Evolutionary conservation across 495 filamentous ascomycete genomes (phyloP).

Genomic region (Penicillium flavigenum): DNA sequence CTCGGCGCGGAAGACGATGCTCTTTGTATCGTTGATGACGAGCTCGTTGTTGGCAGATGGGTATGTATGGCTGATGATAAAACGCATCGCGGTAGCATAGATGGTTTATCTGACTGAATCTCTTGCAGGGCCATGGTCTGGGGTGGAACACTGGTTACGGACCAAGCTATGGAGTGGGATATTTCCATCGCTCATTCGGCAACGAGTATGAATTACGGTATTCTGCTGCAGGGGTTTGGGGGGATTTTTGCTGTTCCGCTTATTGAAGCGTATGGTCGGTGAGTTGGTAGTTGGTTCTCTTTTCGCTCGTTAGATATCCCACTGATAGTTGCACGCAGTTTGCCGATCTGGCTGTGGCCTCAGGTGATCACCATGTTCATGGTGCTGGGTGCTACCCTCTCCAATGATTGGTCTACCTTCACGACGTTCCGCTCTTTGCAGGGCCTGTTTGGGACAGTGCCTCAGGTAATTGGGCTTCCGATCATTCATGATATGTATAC

Average conservation of each 20-base stretch:
- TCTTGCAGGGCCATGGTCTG: conserved; percentile 45
- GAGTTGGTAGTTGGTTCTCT: conserved; percentile 8
- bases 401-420: conserved; percentile 46
- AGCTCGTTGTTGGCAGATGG: conserved; percentile 41
- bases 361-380: conserved; percentile 49
- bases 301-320: neutral
- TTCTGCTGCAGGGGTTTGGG: conserved; percentile 54
- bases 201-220: conserved; percentile 49
- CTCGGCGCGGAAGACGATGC: conserved; percentile 29
- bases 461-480: conserved; percentile 47
- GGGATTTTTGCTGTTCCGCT: conserved; percentile 52
- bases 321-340: conserved; percentile 22
- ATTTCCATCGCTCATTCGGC: conserved; percentile 43
- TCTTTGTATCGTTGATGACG: conserved; percentile 39
- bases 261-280: conserved; percentile 50
- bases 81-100: neutral
- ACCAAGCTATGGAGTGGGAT: conserved; percentile 50
- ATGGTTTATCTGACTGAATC: conserved; percentile 18
- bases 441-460: conserved; percentile 48
- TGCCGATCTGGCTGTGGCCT: conserved; percentile 53
- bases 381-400: conserved; percentile 47
- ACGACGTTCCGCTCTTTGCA: conserved; percentile 54
- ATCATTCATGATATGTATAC: conserved; percentile 50
- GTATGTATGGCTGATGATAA: conserved; percentile 19
- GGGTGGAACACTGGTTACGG: conserved; percentile 48